Evolutionary conservation across 1,284 basidiomycete species (phyloP), one percentile per base, ranked within the genome.

Genomic region (Marasmius oreades): DNA sequence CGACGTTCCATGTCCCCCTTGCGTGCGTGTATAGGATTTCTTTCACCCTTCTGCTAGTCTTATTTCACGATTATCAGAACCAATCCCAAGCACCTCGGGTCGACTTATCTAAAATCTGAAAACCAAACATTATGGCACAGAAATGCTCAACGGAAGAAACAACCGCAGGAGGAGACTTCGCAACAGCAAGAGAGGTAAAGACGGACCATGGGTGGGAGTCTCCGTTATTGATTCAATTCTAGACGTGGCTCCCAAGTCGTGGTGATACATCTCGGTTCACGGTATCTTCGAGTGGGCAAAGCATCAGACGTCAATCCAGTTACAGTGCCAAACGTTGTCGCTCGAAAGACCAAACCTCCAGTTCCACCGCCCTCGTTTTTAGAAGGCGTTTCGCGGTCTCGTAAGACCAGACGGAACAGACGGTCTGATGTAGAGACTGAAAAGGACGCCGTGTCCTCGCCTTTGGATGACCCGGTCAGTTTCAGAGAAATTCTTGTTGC

Each of bases 201-300:
- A 12, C 33, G 43, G 26, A 51, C 52, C 39, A 53, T 51, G n/a
- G n/a, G 6, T 14, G 16, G 52, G 31, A 55, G 50, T 46, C 34
- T 8, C 26, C 11, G 16, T 55, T 37, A 42, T 55, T 60, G 55
- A 59, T 28, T 55, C 55, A 59, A 52, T 61, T 61, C 52, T 62
- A 82, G 87, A 66, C 82, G 88, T 48, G 89, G 89, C 37, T 85
- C 86, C 1, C 85, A 88, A 57, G 83, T 88, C 50, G 73, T 99
- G 56, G 89, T 99, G 37, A 91, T 99, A 55, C 97, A 99, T 66
- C 94, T 93, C 1, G 97, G 97, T 23, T 95, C 95, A 1, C 82
- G 92, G 26, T 88, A 78, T 65, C 74, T 98, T 34, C 86, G 94
- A 26, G 85, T 99, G 48, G 97, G 97, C 24, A 84, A 85, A 64